Evolutionary conservation across 2,329 filamentous ascomycete species (phyloP).

Genomic region (Aspergillus clavatus): DNA sequence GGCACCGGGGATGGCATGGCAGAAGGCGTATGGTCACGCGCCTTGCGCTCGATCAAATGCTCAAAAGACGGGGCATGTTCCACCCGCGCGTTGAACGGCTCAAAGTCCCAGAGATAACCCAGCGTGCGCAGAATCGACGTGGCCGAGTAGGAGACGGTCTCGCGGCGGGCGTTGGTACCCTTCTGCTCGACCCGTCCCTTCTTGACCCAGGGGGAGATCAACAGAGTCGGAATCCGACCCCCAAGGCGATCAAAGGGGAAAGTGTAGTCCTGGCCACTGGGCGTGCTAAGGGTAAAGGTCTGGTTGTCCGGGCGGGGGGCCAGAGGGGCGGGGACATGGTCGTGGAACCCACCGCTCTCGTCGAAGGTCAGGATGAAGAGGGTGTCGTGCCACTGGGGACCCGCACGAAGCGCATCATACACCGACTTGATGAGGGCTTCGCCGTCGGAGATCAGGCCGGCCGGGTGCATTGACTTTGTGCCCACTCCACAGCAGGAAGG

Average conservation of each 20-base stretch:
- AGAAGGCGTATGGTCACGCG: constrained; percentile 21
- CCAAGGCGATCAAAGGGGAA: constrained; percentile 28
- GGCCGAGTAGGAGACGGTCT: constrained; percentile 25
- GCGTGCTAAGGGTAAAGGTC: constrained; percentile 30
- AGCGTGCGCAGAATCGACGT: constrained; percentile 27
- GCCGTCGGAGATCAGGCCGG: constrained; percentile 33
- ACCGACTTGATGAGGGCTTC: constrained; percentile 34
- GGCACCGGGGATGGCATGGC: constrained; percentile 15
- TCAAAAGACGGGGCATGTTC: constrained; percentile 26
- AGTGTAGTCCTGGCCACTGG: constrained; percentile 23
- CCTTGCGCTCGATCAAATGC: constrained; percentile 20
- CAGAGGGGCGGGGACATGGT: constrained; percentile 35
- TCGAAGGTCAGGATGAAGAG: constrained; percentile 37
- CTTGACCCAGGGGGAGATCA: constrained; percentile 28
- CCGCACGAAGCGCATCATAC: constrained; percentile 33
- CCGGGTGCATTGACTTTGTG: constrained; percentile 35
- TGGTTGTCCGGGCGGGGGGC: constrained; percentile 31
- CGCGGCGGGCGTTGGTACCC: constrained; percentile 19
- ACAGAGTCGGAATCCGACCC: constrained; percentile 26
- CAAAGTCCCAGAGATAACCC: constrained; percentile 34
- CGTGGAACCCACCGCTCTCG: constrained; percentile 37
- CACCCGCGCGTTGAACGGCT: constrained; percentile 28
- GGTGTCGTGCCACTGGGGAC: constrained; percentile 33
- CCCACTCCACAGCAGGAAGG: constrained; percentile 38
- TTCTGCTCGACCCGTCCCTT: constrained; percentile 31